phyloP scores from a whole-genome alignment of 495 filamentous ascomycete genomes.

The Aspergillus bridgeri region DNA sequence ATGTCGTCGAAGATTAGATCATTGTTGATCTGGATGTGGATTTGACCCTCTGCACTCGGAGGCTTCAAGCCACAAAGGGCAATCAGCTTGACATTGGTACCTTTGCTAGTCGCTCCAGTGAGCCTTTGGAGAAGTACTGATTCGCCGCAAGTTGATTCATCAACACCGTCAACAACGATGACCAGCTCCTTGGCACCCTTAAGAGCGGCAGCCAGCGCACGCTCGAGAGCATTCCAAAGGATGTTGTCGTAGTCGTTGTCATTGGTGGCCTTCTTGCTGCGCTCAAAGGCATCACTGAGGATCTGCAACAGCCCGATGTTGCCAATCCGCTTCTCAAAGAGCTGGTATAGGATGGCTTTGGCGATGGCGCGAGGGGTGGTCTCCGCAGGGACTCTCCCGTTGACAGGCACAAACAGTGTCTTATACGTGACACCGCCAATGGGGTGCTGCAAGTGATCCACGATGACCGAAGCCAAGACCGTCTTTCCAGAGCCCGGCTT shows the following conservation, averaged over 20 bases:
- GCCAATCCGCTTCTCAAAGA: conserved; percentile 41
- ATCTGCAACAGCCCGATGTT: conserved; percentile 37
- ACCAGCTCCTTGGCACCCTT: conserved; percentile 34
- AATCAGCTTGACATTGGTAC: conserved; percentile 30
- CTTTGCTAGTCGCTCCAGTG: conserved; percentile 19
- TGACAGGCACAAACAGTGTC: conserved; percentile 36
- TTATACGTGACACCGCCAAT: conserved; percentile 34
- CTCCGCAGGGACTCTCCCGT: conserved; percentile 16
- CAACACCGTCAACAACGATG: conserved; percentile 38
- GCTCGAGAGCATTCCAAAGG: conserved; percentile 16
- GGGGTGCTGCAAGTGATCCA: conserved; percentile 38
- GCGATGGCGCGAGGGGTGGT: conserved; percentile 17
- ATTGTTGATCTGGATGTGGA: conserved; percentile 14
- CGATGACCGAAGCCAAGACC: conserved; percentile 37
- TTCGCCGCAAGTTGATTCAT: conserved; percentile 33
- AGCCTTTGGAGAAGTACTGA: conserved; percentile 27
- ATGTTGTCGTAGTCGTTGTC: conserved; percentile 28
- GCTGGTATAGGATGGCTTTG: conserved; percentile 34
- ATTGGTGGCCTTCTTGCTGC: conserved; percentile 21
- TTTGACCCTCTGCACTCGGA: conserved; percentile 8
- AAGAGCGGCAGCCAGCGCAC: conserved; percentile 22
- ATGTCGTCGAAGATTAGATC: conserved; percentile 27
- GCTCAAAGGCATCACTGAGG: conserved; percentile 30
- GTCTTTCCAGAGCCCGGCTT: conserved; percentile 39
- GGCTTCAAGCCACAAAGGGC: conserved; percentile 31